These are phyloP conservation scores for Fusarium sp. DNA, from an alignment of 2,329 filamentous ascomycete species.

Conservation along the genomic window DNA sequence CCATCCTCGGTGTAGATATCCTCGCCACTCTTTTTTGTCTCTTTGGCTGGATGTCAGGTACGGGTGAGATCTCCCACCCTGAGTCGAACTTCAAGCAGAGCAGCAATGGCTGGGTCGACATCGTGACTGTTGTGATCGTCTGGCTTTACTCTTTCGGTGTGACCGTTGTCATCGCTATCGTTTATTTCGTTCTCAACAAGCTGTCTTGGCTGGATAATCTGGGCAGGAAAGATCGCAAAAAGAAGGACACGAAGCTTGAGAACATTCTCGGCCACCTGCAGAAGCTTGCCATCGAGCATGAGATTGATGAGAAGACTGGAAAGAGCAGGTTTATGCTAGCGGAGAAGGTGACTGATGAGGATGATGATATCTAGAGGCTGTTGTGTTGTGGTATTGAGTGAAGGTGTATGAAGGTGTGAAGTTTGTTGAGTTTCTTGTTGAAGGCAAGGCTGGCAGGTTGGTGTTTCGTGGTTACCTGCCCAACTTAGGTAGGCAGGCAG, in stretches of 20 bases:
- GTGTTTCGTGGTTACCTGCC: neutral
- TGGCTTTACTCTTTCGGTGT: conserved; percentile 30
- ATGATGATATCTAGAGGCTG: conserved; percentile 13
- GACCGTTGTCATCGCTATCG: conserved; percentile 19
- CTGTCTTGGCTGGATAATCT: conserved; percentile 24
- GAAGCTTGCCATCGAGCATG: conserved; percentile 26
- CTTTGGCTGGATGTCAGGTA: conserved; percentile 17
- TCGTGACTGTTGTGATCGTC: conserved; percentile 18
- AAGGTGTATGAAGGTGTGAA: too few species aligned
- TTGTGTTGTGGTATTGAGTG: too few species aligned
- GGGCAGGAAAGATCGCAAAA: conserved; percentile 13
- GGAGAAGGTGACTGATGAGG: conserved; percentile 19
- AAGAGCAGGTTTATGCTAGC: conserved; percentile 11
- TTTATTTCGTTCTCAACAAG: conserved; percentile 27
- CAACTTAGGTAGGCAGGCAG: neutral
- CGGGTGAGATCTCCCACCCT: neutral
- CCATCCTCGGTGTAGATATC: conserved; percentile 5
- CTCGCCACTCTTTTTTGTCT: conserved; percentile 3
- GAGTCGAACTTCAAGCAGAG: conserved; percentile 16
- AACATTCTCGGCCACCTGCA: conserved; percentile 22
- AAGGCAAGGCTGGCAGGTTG: fast-evolving
- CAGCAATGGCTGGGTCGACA: conserved; percentile 22
- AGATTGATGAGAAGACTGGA: conserved; percentile 26
- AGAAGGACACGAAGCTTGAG: conserved; percentile 24
- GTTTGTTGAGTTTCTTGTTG: neutral